These are phyloP conservation scores for Phytophthora kernoviae DNA, from an alignment of 352 stramenopile species.

Conservation along the genomic window DNA sequence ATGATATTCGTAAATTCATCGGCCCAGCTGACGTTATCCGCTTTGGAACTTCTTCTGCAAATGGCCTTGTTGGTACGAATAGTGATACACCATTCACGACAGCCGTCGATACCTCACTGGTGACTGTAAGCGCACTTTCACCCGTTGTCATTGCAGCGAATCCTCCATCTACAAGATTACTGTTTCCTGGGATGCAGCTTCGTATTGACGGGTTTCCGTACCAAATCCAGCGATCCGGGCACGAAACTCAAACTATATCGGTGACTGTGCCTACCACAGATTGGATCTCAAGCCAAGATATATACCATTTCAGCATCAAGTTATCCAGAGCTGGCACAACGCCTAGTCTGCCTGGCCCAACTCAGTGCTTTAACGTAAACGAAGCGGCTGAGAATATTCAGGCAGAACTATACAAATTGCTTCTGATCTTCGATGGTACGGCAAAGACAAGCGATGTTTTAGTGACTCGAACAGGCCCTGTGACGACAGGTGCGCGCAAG, in stretches of 20 bases:
- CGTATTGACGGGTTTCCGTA: constrained; percentile 91
- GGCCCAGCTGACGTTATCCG: constrained; percentile 68
- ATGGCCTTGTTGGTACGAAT: constrained; percentile 63
- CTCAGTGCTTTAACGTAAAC: constrained; percentile 2
- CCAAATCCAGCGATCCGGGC: constrained; percentile 83
- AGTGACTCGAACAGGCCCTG: constrained; percentile 55
- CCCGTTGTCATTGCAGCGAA: constrained; percentile 44
- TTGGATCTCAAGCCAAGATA: constrained; percentile 21
- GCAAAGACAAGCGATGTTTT: constrained; percentile 44
- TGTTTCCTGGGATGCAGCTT: constrained; percentile 85
- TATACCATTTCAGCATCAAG: background rate
- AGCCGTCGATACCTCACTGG: constrained; percentile 48
- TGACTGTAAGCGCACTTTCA: constrained; percentile 46
- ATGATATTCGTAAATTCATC: constrained; percentile 71
- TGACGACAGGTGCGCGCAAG: constrained; percentile 36
- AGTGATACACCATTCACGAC: constrained; percentile 67
- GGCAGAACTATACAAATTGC: constrained; percentile 8
- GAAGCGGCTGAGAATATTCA: constrained; percentile 17
- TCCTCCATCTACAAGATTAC: constrained; percentile 42
- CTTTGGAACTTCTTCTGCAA: constrained; percentile 46
- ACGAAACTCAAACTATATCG: constrained; percentile 89
- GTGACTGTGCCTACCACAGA: constrained; percentile 37
- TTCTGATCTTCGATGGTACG: constrained; percentile 29
- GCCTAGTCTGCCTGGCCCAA: background rate
- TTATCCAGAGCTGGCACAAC: background rate